These are phyloP conservation scores for Metschnikowia kunwiensis DNA, from an alignment of 805 yeast species.

Conservation along the genomic window DNA sequence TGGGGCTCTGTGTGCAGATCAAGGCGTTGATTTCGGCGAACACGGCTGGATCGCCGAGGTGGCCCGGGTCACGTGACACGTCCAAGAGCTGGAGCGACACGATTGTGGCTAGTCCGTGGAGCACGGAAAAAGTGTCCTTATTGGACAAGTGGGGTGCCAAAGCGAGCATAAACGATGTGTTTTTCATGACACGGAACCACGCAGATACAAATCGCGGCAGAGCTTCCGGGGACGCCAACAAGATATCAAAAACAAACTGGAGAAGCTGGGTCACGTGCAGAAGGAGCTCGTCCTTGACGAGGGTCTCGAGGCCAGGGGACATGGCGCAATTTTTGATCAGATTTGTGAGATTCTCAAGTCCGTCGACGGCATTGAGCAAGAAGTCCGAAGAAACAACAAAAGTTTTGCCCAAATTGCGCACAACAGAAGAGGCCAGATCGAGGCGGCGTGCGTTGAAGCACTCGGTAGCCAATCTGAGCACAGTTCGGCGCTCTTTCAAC, in stretches of 20 bases:
- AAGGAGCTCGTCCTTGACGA: slow-evolving; percentile 27
- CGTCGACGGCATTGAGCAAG: slow-evolving; percentile 4
- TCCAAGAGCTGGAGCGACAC: slow-evolving; percentile 55
- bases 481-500: slow-evolving; percentile 50
- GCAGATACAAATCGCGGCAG: slow-evolving; percentile 28
- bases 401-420: slow-evolving; percentile 36
- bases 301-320: slow-evolving; percentile 11
- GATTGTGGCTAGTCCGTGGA: slow-evolving; percentile 48
- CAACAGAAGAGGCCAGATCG: slow-evolving; percentile 22
- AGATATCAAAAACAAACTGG: slow-evolving; percentile 38
- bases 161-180: slow-evolving; percentile 24
- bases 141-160: slow-evolving; percentile 26
- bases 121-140: slow-evolving; percentile 28
- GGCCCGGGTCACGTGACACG: slow-evolving; percentile 39
- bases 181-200: slow-evolving; percentile 58
- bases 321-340: too few species aligned
- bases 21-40: slow-evolving; percentile 41
- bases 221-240: slow-evolving; percentile 35
- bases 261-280: slow-evolving; percentile 33
- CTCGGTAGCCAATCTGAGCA: slow-evolving; percentile 42
- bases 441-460: slow-evolving; percentile 21
- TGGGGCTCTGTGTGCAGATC: slow-evolving; percentile 31
- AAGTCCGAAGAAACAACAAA: slow-evolving; percentile 7
- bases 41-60: slow-evolving; percentile 27
- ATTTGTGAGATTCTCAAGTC: slow-evolving; percentile 2